A percentile compares a stretch with the other conserved stretches of the same genome.
phyloP scores from a whole-genome alignment of 352 stramenopile species.

The Globisporangium mamillatum region DNA sequence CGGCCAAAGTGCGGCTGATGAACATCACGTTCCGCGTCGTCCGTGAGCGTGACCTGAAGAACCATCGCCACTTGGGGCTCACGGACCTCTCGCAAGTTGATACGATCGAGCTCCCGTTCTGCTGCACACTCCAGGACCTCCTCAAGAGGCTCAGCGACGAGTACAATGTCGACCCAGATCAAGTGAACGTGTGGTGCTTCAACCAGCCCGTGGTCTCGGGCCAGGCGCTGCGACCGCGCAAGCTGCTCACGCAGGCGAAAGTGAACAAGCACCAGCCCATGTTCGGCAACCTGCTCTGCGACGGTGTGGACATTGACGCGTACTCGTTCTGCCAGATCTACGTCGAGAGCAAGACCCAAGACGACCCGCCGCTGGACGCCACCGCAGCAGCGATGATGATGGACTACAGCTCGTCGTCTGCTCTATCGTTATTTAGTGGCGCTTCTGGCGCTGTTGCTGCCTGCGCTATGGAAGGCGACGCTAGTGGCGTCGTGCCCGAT shows the following conservation, averaged over 20 bases:
- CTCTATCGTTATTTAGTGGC: neutral
- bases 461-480: neutral
- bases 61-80: slow-evolving; percentile 56
- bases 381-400: slow-evolving; percentile 13
- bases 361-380: slow-evolving; percentile 36
- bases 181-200: slow-evolving; percentile 65
- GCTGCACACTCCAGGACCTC: slow-evolving; percentile 57
- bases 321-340: slow-evolving; percentile 83
- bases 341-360: slow-evolving; percentile 40
- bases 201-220: slow-evolving; percentile 74
- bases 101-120: slow-evolving; percentile 65
- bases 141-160: slow-evolving; percentile 31
- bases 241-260: slow-evolving; percentile 51
- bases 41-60: slow-evolving; percentile 47
- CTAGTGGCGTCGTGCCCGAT: slow-evolving; percentile 4
- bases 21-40: slow-evolving; percentile 75
- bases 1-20: slow-evolving; percentile 72
- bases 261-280: slow-evolving; percentile 43
- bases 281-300: slow-evolving; percentile 67
- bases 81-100: slow-evolving; percentile 42
- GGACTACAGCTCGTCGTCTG: neutral
- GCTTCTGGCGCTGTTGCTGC: neutral
- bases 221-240: slow-evolving; percentile 66
- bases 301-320: slow-evolving; percentile 80
- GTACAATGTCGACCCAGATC: slow-evolving; percentile 28